Base-by-base conservation (phyloP, 1,139 yeast genomes). In the Candida tetrigidarum region DNA sequence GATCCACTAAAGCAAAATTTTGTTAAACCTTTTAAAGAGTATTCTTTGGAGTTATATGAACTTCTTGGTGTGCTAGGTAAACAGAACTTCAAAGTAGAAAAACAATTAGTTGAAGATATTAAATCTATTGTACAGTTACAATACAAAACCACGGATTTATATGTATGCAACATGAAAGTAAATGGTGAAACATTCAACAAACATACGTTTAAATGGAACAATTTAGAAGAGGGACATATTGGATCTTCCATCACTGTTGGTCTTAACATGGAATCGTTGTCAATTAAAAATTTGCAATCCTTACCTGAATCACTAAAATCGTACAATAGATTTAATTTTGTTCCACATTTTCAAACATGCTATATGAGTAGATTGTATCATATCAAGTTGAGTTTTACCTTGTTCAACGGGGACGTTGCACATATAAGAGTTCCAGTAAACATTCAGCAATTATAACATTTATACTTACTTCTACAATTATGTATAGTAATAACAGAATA, bases 271-370 rank as follows among this genome's bases (percentile, higher is more conserved):
- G 46, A 45, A 29, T 39, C 37, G 11, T 44, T 50, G 20, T 18
- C 39, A 1, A 12, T 48, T 22, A 53, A 52, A 37, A 46, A 51
- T 19, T 19, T 28, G 36, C 20, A 44, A 30, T 14, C 14, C 25
- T 39, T 5, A 28, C 44, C 19, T 14, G 37, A 9, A 33, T 36
- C 16, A 14, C 15, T 5, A 10, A 48, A 44, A n/a, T 48, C 54
- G 1, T 53, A 45, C 39, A 53, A 58, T 29, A 32, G 45, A 2
- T 61, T 67, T 44, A 63, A 65, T 30, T 58, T 73, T 16, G 66
- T 69, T 2, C 78, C 78, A 1, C 66, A 64, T 40, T 73, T 73
- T 54, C 78, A 73, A 52, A 54, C 62, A 10, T 73, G 78, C 48
- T 57, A 62, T 43, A 45, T 71, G 50, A 59, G 67, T 1, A 52